Percentiles rank a stretch among this genome's conserved stretches.
These are phyloP conservation scores for Lagenidium giganteum DNA, from an alignment of 352 stramenopile species.

Conservation along the genomic window DNA sequence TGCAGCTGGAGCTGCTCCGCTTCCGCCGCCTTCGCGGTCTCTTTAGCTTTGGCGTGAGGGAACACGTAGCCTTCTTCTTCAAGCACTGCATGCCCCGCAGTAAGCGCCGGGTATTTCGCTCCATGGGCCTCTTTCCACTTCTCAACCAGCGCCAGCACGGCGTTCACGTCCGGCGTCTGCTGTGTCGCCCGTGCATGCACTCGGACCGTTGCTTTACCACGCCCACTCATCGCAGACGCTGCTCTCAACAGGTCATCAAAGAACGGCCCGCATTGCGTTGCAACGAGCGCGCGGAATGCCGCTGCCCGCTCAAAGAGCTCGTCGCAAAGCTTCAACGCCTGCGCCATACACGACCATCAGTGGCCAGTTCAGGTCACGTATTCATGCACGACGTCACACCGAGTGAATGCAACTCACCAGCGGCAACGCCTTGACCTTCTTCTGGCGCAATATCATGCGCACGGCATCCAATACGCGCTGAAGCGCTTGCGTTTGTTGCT, in stretches of 20 bases:
- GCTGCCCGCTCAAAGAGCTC: slow-evolving; percentile 60
- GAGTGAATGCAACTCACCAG: neutral
- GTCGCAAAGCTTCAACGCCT: slow-evolving; percentile 28
- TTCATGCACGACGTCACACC: no score
- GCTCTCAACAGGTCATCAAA: slow-evolving; percentile 40
- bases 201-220: no score
- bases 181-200: slow-evolving; percentile 5
- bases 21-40: slow-evolving; percentile 17
- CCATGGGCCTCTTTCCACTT: slow-evolving; percentile 60
- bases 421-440: neutral
- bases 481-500: no score
- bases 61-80: slow-evolving; percentile 50
- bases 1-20: slow-evolving; percentile 4
- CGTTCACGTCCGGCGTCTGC: slow-evolving; percentile 18
- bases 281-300: slow-evolving; percentile 40
- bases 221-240: slow-evolving; percentile 2
- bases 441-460: neutral
- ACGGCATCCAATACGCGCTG: no score
- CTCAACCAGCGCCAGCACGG: slow-evolving; percentile 50
- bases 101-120: slow-evolving; percentile 40
- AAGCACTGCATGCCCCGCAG: slow-evolving; percentile 42
- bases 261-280: slow-evolving; percentile 31
- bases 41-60: slow-evolving; percentile 14
- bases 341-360: no score
- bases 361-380: no score